Evolutionary conservation across 2,329 filamentous ascomycete species (phyloP), one percentile per base, ranked within the genome.

Genomic region (Fusarium zealandicum): DNA sequence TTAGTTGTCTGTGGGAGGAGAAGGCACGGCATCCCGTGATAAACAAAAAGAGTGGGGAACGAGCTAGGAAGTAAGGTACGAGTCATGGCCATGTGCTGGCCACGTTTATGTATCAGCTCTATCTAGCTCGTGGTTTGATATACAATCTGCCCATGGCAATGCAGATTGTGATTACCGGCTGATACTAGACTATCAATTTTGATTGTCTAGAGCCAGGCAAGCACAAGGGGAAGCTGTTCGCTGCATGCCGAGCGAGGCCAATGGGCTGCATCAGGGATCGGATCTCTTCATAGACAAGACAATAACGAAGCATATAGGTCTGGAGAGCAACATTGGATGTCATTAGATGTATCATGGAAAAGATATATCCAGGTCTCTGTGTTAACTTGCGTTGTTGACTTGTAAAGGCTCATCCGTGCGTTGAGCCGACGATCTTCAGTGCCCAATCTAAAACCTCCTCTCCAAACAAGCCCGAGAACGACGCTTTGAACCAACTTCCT

Each of bases 401-500:
- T 22, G 20, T 7, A 22, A 22, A 22, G 4, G 20, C 20, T 27
- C 25, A 44, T 17, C 13, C 20, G 13, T 31, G 43, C 11, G 43
- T 38, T 30, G 25, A 22, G 33, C 5, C 25, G 39, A 45, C 33
- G 58, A 61, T 61, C 58, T 51, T 55, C 36, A 59, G 30, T 40
- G 41, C 37, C 22, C 49, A 61, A 61, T 55, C 59, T 61, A 61
- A 61, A 61, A 46, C n/a, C 54, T 50, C 32, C 32, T 43, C 31
- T 48, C 51, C 46, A 59, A 60, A 48, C 57, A 44, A 48, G 39
- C 49, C 59, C 50, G 58, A 55, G 58, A 59, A 41, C 46, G 6
- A 17, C 50, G 59, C 59, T 59, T 62, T 62, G 58, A 62, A 48
- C 54, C 59, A 61, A 56, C 54, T 61, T 48, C 59, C 59, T 59